A percentile compares a stretch with the other conserved stretches of the same genome.
phyloP scores from a whole-genome alignment of 768 basidiomycete species.

The Mycena amicta region DNA sequence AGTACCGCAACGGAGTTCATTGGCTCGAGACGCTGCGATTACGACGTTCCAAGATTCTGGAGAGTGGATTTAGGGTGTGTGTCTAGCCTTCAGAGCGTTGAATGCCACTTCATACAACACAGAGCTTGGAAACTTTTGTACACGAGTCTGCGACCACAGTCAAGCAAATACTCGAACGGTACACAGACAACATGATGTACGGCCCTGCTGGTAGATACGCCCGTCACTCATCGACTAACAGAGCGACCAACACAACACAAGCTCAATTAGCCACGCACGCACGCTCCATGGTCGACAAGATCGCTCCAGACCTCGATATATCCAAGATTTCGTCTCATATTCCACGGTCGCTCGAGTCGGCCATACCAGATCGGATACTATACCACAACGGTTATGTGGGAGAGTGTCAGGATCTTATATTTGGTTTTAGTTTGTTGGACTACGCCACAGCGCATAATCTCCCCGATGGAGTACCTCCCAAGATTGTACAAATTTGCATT shows the following conservation, averaged over 20 bases:
- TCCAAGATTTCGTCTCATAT: conserved; percentile 56
- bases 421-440: conserved; percentile 85
- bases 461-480: conserved; percentile 74
- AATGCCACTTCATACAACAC: neutral
- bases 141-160: conserved; percentile 68
- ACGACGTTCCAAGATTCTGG: conserved; percentile 77
- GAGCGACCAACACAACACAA: conserved; percentile 78
- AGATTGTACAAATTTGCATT: conserved; percentile 79
- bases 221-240: conserved; percentile 27
- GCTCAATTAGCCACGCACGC: conserved; percentile 72
- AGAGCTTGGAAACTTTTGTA: conserved; percentile 84
- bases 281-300: conserved; percentile 59
- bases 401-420: conserved; percentile 85
- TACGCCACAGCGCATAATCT: conserved; percentile 83
- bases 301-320: conserved; percentile 74
- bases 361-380: conserved; percentile 70
- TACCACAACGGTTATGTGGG: conserved; percentile 83
- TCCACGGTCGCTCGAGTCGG: conserved; percentile 61
- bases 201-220: conserved; percentile 22
- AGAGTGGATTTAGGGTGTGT: conserved; percentile 77
- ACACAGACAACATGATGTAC: conserved; percentile 80
- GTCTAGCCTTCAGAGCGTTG: too few species aligned
- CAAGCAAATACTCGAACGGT: conserved; percentile 67
- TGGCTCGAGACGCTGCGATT: conserved; percentile 91
- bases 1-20: conserved; percentile 87